phyloP scores from a whole-genome alignment of 345 rosid genomes.

The Gossypium rotundifolium region DNA sequence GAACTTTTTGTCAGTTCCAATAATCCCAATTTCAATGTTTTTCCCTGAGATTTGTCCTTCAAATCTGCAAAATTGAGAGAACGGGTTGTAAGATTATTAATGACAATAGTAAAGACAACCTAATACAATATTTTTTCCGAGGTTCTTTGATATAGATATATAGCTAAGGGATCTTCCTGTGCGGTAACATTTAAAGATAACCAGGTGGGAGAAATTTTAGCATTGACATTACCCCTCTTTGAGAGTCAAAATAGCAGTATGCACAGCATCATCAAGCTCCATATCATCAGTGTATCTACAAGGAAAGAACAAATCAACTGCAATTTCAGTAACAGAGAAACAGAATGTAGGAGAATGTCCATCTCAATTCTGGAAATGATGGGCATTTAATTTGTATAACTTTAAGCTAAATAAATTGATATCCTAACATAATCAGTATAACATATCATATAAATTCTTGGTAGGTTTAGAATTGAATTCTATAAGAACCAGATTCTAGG shows the following conservation, averaged over 20 bases:
- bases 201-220: not conserved
- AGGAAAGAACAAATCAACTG: not conserved
- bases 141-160: not conserved
- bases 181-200: not conserved
- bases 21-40: slow-evolving; percentile 84
- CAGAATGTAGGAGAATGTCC: not conserved
- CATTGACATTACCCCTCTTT: slow-evolving; percentile 68
- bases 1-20: slow-evolving; percentile 71
- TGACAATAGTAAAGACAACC: not conserved
- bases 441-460: not conserved
- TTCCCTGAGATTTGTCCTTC: slow-evolving; percentile 86
- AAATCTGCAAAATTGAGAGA: slow-evolving; percentile 44
- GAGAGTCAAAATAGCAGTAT: slow-evolving; percentile 88
- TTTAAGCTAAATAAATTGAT: not conserved
- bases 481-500: not conserved
- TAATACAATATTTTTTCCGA: not conserved
- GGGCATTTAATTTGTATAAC: not conserved
- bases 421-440: not conserved
- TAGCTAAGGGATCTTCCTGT: not conserved
- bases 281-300: slow-evolving; percentile 86
- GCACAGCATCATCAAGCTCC: slow-evolving; percentile 99
- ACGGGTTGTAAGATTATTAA: not conserved
- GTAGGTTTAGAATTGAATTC: not conserved
- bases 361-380: not conserved
- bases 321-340: not conserved